These are phyloP conservation scores for Ceratopteris richardii DNA, from an alignment of 75 land plant genomes.

Conservation along the genomic window DNA sequence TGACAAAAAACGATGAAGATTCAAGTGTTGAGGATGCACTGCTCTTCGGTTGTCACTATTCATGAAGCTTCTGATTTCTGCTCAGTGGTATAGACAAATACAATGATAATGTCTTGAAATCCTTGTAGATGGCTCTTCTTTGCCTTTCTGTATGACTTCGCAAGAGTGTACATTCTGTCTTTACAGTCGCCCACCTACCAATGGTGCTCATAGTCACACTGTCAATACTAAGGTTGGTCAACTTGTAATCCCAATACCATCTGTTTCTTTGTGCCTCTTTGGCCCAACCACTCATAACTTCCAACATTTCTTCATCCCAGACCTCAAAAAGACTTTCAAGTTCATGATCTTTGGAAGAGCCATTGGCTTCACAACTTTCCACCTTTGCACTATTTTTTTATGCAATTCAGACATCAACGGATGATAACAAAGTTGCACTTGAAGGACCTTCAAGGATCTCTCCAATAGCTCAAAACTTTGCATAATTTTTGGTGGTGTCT, in stretches of 20 bases:
- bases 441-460: conserved; percentile 56
- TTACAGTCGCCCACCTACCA: conserved; percentile 63
- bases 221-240: conserved; percentile 59
- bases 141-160: too few species aligned
- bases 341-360: conserved; percentile 51
- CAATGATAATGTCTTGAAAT: too few species aligned
- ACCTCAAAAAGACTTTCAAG: conserved; percentile 49
- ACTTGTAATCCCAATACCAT: conserved; percentile 84
- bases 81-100: too few species aligned
- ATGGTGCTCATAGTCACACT: conserved; percentile 75
- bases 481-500: conserved; percentile 63
- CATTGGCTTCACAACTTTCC: conserved; percentile 61
- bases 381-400: conserved; percentile 50
- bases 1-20: not conserved
- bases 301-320: conserved; percentile 74
- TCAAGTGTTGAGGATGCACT: not conserved
- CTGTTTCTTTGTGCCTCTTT: conserved; percentile 57
- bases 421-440: not conserved
- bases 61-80: too few species aligned
- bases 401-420: conserved; percentile 21
- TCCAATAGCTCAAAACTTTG: conserved; percentile 70
- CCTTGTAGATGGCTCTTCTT: too few species aligned
- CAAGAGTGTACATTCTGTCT: conserved; percentile 40
- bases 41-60: too few species aligned
- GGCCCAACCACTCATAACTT: conserved; percentile 69